A percentile compares a stretch with the other conserved stretches of the same genome.
These are phyloP conservation scores for Termitomyces sp. DNA, from an alignment of 768 basidiomycete genomes.

Conservation along the genomic window DNA sequence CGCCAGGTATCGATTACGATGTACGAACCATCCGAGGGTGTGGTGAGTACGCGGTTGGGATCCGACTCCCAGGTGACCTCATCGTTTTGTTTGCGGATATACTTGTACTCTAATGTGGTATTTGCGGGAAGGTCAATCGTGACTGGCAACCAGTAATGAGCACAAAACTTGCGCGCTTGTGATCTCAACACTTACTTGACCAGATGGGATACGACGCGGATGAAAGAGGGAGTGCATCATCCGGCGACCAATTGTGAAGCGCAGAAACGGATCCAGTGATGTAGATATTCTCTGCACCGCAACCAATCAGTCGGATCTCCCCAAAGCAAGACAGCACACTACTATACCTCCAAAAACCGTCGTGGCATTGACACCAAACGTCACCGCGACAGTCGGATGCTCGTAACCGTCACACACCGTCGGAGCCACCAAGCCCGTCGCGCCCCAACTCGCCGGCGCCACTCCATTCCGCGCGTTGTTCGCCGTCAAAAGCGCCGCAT, in stretches of 20 bases:
- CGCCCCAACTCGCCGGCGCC: conserved; percentile 58
- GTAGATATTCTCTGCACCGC: conserved; percentile 58
- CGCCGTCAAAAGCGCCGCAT: conserved; percentile 61
- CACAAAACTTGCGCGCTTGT: background rate
- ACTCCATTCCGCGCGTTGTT: conserved; percentile 46
- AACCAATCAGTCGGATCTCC: background rate
- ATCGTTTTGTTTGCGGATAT: conserved; percentile 53
- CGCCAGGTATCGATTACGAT: conserved; percentile 38
- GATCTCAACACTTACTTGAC: conserved; percentile 46
- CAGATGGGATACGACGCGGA: conserved; percentile 58
- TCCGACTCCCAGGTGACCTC: conserved; percentile 64
- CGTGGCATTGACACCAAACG: conserved; percentile 60
- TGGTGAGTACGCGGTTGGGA: conserved; percentile 51
- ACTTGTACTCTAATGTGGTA: conserved; percentile 63
- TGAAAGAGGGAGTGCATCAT: conserved; percentile 49
- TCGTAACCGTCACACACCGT: too few species aligned
- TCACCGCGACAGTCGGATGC: conserved; percentile 44
- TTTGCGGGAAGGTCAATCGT: conserved; percentile 55
- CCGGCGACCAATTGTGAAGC: conserved; percentile 57
- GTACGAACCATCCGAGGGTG: conserved; percentile 36
- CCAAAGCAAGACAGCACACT: conserved; percentile 3
- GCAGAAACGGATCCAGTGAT: conserved; percentile 54
- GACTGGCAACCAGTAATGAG: conserved; percentile 29
- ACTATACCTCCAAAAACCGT: conserved; percentile 57
- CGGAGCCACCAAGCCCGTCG: conserved; percentile 46